Percentiles rank a stretch among this genome's conserved stretches.
phyloP scores from a whole-genome alignment of 768 basidiomycete species.

The Hypholoma fasciculare region DNA sequence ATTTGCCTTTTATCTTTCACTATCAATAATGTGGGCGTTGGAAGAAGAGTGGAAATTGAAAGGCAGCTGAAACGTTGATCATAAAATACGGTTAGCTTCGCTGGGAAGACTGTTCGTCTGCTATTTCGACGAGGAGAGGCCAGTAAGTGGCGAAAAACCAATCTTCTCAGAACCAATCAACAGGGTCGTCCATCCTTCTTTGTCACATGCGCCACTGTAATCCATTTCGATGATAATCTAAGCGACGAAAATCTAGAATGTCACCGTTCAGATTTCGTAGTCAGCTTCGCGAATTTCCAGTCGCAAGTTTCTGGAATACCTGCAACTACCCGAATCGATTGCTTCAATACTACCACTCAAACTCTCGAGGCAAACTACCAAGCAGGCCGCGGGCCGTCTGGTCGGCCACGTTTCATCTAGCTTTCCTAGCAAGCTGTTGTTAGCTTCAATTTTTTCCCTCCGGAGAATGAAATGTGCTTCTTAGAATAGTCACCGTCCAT shows the following conservation, averaged over 20 bases:
- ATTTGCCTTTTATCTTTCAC: too few relatives aligned
- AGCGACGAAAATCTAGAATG: not conserved
- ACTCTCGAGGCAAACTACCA: not conserved
- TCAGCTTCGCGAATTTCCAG: not conserved
- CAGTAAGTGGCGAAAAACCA: not conserved
- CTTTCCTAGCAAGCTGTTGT: not conserved
- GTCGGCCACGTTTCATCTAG: not conserved
- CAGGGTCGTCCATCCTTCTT: not conserved
- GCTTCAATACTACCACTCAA: too few relatives aligned
- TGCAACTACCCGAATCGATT: not conserved
- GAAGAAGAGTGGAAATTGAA: too few relatives aligned
- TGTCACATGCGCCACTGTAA: not conserved
- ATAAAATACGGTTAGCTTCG: not conserved
- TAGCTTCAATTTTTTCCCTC: not conserved
- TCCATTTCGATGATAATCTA: not conserved
- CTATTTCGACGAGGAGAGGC: not conserved
- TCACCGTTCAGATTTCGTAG: not conserved
- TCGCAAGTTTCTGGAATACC: not conserved
- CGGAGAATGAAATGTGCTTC: not conserved
- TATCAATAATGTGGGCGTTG: too few relatives aligned
- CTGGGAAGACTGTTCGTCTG: not conserved
- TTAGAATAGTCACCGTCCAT: not conserved
- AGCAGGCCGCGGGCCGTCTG: not conserved
- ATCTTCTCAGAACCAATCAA: not conserved
- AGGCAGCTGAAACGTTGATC: not conserved